Conservation (phyloP, 2,329 filamentous ascomycete genomes). For the Metarhizium brunneum region DNA sequence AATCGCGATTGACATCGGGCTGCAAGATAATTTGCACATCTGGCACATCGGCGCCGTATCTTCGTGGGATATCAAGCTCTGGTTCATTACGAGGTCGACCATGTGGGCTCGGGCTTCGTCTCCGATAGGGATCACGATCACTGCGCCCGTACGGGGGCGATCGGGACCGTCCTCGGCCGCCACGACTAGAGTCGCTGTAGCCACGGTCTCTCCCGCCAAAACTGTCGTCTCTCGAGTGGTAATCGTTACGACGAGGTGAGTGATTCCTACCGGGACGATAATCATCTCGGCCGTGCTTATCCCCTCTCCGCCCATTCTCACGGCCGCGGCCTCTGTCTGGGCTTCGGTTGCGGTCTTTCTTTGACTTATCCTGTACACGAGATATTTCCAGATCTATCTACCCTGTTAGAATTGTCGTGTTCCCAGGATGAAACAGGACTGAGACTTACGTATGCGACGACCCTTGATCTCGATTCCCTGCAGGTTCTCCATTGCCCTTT, state of each 20-base stretch:
- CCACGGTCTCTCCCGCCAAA: constrained; percentile 41
- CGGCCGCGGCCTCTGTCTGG: constrained; percentile 48
- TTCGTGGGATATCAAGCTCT: constrained; percentile 62
- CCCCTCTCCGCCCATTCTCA: constrained; percentile 32
- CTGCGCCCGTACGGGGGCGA: constrained; percentile 46
- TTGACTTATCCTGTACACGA: constrained; percentile 69
- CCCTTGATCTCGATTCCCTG: constrained; percentile 77
- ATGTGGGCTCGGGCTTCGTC: constrained; percentile 62
- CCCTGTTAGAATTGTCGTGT: constrained; percentile 7
- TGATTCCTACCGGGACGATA: constrained; percentile 53
- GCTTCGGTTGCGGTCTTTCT: constrained; percentile 50
- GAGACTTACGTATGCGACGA: constrained; percentile 79
- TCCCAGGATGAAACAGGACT: constrained; percentile 13
- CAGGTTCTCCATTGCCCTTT: constrained; percentile 63
- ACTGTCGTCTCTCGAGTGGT: constrained; percentile 49
- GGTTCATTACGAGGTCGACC: constrained; percentile 37
- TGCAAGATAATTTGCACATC: constrained; percentile 83
- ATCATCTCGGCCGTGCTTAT: constrained; percentile 49
- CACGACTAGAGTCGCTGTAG: constrained; percentile 28
- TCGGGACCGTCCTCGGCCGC: constrained; percentile 55
- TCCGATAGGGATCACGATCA: constrained; percentile 46
- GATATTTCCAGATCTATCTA: constrained; percentile 75
- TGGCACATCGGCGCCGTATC: constrained; percentile 67
- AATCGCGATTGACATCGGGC: constrained; percentile 68
- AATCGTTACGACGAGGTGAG: constrained; percentile 46